Evolutionary conservation across 139 green algal genomes (phyloP).

Genomic region (Volvox africanus): DNA sequence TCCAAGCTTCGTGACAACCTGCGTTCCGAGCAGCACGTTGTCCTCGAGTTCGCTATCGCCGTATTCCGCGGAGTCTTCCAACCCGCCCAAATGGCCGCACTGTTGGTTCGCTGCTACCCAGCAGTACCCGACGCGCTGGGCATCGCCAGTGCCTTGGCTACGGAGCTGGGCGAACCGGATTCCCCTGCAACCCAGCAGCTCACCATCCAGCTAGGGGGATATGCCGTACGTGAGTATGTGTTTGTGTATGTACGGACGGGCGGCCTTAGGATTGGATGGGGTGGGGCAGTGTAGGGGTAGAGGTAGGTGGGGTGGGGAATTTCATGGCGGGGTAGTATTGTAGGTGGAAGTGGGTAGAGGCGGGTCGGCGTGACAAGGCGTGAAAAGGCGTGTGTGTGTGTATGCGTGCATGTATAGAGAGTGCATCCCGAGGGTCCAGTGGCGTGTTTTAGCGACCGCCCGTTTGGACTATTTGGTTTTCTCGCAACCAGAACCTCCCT

Average conservation of each 20-base stretch:
- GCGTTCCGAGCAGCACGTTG: conserved; percentile 70
- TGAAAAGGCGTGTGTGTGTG: no score
- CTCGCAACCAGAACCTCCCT: no score
- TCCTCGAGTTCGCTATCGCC: conserved; percentile 71
- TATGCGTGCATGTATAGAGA: no score
- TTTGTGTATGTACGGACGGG: no score
- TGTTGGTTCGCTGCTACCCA: conserved; percentile 71
- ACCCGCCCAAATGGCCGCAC: conserved; percentile 60
- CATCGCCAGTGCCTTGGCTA: conserved; percentile 65
- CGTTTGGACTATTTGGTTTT: no score
- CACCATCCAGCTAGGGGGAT: conserved; percentile 54
- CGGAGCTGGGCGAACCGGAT: conserved; percentile 67
- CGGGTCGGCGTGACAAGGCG: no score
- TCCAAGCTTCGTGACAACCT: conserved; percentile 78
- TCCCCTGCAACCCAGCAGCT: conserved; percentile 42
- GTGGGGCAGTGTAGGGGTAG: not conserved
- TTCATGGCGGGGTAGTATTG: no score
- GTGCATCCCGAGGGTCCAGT: no score
- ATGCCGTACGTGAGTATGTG: conserved; percentile 33
- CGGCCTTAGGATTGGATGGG: not conserved
- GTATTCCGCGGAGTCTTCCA: conserved; percentile 64
- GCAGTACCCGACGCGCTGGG: conserved; percentile 73
- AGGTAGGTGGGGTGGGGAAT: no score
- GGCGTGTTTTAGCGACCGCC: no score
- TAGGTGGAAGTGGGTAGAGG: no score